Conservation (phyloP, 176 grass and related monocot genomes). For the Triticum turgidum region DNA sequence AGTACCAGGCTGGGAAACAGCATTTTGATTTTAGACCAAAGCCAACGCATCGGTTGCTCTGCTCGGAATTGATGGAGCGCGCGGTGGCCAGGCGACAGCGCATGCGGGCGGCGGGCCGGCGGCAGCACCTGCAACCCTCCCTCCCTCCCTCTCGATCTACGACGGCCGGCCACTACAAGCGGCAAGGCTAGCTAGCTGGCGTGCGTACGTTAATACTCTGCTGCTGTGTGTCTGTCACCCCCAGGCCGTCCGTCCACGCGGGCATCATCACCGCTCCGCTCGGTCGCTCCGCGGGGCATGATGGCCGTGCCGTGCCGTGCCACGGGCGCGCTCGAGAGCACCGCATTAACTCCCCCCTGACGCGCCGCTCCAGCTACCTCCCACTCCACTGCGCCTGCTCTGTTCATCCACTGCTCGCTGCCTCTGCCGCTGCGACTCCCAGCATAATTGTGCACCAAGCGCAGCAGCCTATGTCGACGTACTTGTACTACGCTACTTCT, state of each 20-base stretch:
- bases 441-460: not conserved
- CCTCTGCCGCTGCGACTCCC: not conserved
- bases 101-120: not conserved
- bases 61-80: constrained; percentile 22
- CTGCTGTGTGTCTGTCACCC: too few relatives aligned
- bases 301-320: not conserved
- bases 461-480: not conserved
- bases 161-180: too few relatives aligned
- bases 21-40: too few relatives aligned
- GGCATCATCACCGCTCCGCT: constrained; percentile 29
- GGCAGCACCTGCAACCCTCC: constrained; percentile 7
- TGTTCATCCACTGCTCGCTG: not conserved
- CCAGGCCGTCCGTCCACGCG: constrained; percentile 9
- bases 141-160: too few relatives aligned
- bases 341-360: not conserved
- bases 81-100: not conserved
- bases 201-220: too few relatives aligned
- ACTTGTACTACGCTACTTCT: not conserved
- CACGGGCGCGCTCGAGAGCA: constrained; percentile 19
- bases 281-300: constrained; percentile 11
- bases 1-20: too few relatives aligned
- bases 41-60: not conserved
- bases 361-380: constrained; percentile 11
- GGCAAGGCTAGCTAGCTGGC: too few relatives aligned
- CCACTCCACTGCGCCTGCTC: not conserved